Base-by-base conservation (phyloP, 1,284 basidiomycete genomes). In the Apiotrichum domesticum region DNA sequence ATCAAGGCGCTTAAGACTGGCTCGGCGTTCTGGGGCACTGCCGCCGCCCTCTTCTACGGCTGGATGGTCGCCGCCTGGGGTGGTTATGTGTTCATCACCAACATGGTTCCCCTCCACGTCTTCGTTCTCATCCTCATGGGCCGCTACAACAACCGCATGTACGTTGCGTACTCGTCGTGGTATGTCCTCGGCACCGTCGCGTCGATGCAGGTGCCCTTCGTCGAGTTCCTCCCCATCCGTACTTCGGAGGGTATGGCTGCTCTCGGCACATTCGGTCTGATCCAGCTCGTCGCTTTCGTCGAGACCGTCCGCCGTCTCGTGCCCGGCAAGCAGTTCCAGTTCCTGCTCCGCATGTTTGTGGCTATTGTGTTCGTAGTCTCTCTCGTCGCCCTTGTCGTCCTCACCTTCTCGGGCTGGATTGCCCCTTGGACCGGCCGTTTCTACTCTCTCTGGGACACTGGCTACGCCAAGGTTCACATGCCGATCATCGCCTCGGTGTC, bases 11-110 rank as follows among this genome's bases (percentile, higher is more conserved):
- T 98, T 57, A 98, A 98, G 78, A 84, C 85, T 47, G 96, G 96
- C 42, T 94, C 90, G 58, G 92, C 92, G 0, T 83, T 95, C 61
- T 98, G 85, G 71, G 95, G 93, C 41, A 90, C 90, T 21, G 73
- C 88, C 47, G 87, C 94, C 29, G 96, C 94, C 6, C 79, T 98
- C 13, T 98, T 98, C 79, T 99, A 99, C 80, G 98, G 97, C 66
- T 99, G 98, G 83, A 99, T 99, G 96, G 96, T 99, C 14, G 95
- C 96, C 49, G 96, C 96, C 11, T 99, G 96, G 96, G 96, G 96
- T 80, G 96, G 96, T 64, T 99, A 98, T 77, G 96, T 91, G 1
- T 99, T 98, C 82, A 99, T 99, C 78, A 99, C 96, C 57, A 99
- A 99, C 82, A 98, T 99, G 93, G 92, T 98, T 58, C 96, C 96